These are phyloP conservation scores for Cryptococcus jaspeensis DNA, from an alignment of 1,284 basidiomycete genomes.

Conservation along the genomic window DNA sequence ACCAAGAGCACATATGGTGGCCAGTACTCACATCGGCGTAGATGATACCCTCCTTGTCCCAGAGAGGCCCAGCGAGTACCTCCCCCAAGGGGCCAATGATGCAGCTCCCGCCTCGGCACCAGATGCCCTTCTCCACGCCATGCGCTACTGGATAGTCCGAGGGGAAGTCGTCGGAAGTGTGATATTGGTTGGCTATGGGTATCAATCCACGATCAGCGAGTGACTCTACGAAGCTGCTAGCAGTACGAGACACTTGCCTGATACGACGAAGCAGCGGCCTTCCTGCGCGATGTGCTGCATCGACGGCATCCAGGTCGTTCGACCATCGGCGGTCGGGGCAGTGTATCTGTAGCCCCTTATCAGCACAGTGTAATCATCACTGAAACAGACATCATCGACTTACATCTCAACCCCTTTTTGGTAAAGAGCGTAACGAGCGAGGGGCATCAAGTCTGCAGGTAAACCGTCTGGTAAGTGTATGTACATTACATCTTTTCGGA, in stretches of 20 bases:
- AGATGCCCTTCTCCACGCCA: conserved; percentile 14
- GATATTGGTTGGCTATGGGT: conserved; percentile 30
- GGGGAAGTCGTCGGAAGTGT: conserved; percentile 30
- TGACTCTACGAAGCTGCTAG: background rate
- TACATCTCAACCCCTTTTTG: conserved; percentile 41
- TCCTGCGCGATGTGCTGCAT: conserved; percentile 74
- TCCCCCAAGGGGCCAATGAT: conserved; percentile 68
- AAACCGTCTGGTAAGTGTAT: background rate
- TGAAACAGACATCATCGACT: background rate
- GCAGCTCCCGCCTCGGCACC: conserved; percentile 60
- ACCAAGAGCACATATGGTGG: background rate
- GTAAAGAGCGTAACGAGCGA: conserved; percentile 51
- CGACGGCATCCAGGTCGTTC: conserved; percentile 63
- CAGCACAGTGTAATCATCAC: background rate
- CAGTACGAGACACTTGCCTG: conserved; percentile 38
- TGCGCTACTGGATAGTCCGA: conserved; percentile 26
- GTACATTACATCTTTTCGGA: too few species aligned
- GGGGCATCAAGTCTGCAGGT: conserved; percentile 63
- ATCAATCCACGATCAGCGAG: background rate
- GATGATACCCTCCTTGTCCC: conserved; percentile 62
- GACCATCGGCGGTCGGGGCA: conserved; percentile 59
- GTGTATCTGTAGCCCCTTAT: conserved; percentile 40
- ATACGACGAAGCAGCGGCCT: conserved; percentile 72
- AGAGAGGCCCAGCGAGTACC: conserved; percentile 66
- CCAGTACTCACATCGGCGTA: conserved; percentile 54